These are phyloP conservation scores for Starmerella tilneyi DNA, from an alignment of 805 yeast species.

Conservation along the genomic window DNA sequence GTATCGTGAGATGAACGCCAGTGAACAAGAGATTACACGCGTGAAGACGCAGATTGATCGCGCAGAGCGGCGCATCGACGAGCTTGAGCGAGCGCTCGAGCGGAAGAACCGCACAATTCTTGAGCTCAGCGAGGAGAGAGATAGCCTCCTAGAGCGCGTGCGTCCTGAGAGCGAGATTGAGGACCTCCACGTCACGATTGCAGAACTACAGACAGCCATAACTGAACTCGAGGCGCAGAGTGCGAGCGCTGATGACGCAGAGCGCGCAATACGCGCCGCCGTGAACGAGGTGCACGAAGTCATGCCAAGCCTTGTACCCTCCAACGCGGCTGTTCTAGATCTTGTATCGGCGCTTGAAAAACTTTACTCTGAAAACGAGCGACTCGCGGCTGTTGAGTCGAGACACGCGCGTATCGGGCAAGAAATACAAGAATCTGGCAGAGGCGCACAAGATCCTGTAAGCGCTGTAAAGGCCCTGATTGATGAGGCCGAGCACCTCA, in stretches of 20 bases:
- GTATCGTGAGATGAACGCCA: constrained; percentile 12
- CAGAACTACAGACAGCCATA: constrained; percentile 12
- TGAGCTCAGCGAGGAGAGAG: constrained; percentile 11
- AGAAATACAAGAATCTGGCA: neutral
- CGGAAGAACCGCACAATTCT: constrained; percentile 14
- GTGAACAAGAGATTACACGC: constrained; percentile 11
- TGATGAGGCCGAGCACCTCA: neutral
- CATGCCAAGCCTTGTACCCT: constrained; percentile 10
- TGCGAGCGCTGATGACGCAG: neutral
- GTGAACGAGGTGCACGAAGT: constrained; percentile 6
- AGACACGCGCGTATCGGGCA: neutral
- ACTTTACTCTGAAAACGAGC: neutral
- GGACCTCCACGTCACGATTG: constrained; percentile 5
- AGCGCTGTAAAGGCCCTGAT: neutral
- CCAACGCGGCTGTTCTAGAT: constrained; percentile 2
- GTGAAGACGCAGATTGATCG: constrained; percentile 7
- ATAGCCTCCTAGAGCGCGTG: neutral
- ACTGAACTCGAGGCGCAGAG: constrained; percentile 12
- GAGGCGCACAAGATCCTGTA: neutral
- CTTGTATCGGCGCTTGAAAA: constrained; percentile 6
- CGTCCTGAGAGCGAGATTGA: neutral
- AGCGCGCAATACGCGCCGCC: neutral
- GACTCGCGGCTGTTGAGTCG: neutral
- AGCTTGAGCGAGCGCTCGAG: constrained; percentile 17
- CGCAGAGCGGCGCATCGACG: constrained; percentile 17